Percentiles rank a stretch among this genome's conserved stretches.
These are phyloP conservation scores for Heracleum sosnowskyi DNA, from an alignment of 129 eudicot genomes.

Conservation along the genomic window DNA sequence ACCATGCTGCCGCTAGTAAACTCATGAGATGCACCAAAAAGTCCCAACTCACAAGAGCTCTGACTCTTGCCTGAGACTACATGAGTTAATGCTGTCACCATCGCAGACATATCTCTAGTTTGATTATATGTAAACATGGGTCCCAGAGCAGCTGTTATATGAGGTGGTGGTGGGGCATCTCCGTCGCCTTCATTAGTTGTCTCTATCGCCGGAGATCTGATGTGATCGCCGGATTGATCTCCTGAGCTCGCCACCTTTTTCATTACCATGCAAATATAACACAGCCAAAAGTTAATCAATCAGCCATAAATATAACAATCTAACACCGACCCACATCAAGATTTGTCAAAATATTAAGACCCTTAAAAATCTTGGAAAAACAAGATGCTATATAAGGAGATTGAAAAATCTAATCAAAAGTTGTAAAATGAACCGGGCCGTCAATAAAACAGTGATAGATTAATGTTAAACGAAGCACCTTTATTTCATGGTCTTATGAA, in stretches of 20 bases:
- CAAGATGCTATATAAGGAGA: slow-evolving; percentile 13
- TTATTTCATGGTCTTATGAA: not conserved
- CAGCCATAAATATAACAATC: not conserved
- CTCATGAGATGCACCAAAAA: not conserved
- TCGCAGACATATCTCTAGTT: slow-evolving; percentile 60
- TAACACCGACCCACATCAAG: not conserved
- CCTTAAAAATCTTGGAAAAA: not conserved
- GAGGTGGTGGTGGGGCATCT: slow-evolving; percentile 9
- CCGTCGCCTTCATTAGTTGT: slow-evolving; percentile 23
- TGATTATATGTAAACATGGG: slow-evolving; percentile 24
- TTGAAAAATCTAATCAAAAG: not conserved
- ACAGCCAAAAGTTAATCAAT: not conserved
- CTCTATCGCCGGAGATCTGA: slow-evolving; percentile 16
- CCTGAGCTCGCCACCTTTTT: slow-evolving; percentile 72
- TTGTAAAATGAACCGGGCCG: slow-evolving; percentile 5
- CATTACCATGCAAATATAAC: slow-evolving; percentile 14
- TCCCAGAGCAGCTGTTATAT: slow-evolving; percentile 11
- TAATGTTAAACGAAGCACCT: not conserved
- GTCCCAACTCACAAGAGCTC: slow-evolving; percentile 11
- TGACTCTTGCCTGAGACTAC: slow-evolving; percentile 52
- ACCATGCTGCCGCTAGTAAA: not conserved
- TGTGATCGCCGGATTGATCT: slow-evolving; percentile 18
- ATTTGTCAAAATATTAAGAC: not conserved
- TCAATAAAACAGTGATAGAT: slow-evolving; percentile 6
- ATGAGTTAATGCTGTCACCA: slow-evolving; percentile 72